Base-by-base conservation (phyloP, 495 filamentous ascomycete genomes). In the Collariella sp. region DNA sequence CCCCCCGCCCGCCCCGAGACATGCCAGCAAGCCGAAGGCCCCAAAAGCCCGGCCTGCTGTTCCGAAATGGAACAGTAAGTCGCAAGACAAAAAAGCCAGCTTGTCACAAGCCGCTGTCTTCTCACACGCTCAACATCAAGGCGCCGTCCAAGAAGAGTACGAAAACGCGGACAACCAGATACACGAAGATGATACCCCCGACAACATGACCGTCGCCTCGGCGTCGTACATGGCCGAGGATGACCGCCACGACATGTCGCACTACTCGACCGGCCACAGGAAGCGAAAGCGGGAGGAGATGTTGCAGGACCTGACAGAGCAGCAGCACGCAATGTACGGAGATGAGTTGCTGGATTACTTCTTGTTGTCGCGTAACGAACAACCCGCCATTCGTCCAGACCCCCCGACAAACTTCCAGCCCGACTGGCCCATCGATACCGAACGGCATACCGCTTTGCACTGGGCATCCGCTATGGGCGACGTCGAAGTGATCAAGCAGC, bases 391-490 rank as follows among this genome's bases (percentile, higher is more conserved):
- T 29, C 85, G 85, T 20, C 89, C 90, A 7, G 77, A 83, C 39
- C 89, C 91, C 7, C 93, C 93, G 0, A 67, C 78, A 15, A 83
- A 88, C 60, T 94, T 93, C 65, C 82, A 95, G 56, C 82, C 94
- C 13, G 84, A 97, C 70, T 86, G 88, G 64, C 72, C 83, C 24
- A 95, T 98, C 60, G 93, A 98, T 62, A 83, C 87, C 18, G 88
- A 91, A 46, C 81, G 82, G 5, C 89, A 96, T 61, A 91, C 87
- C 2, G 89, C 90, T 3, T 76, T 98, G 52, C 93, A 98, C 65
- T 98, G 93, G 93, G 93, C 89, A 16, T 86, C 88, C 54, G 86
- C 93, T n/a, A 97, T 98, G 93, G 93, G 91, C 38, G 93, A 98
- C 62, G 72, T 96, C 16, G 86, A 89, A 24, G 87, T 97, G 29